Base-by-base conservation (phyloP, 2,329 filamentous ascomycete genomes). In the Hypoxylon sp. region DNA sequence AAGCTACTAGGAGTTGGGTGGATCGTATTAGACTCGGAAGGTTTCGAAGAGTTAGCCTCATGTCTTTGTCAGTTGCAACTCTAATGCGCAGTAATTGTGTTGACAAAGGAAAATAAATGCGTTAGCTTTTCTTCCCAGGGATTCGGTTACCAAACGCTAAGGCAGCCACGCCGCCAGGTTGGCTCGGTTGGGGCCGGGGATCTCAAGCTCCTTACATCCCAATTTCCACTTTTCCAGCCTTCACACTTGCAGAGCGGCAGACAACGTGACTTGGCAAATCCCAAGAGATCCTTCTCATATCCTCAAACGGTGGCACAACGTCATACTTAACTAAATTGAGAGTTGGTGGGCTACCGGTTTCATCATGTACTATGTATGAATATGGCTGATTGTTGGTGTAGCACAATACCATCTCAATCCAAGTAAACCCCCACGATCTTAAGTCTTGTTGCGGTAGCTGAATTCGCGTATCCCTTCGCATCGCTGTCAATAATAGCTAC, bases 191-290 rank as follows among this genome's bases (percentile, higher is more conserved):
- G 48, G 30, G 17, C 41, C 41, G 46, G 53, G 50, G 53, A 43
- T 59, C 41, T 53, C 32, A 14, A 38, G 19, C 28, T 17, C 43
- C 50, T 38, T 14, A 7, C 49, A 34, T 23, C 32, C 10, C 19
- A 30, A 49, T 64, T 56, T 28, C 64, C 63, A 63, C 64, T 63
- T 62, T 66, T 21, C 46, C 55, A 38, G 45, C 45, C 56, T 53
- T 68, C 48, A 25, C 11, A 46, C 52, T 48, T 23, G 63, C 46
- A 43, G 38, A 21, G 17, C 17, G 38, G 38, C 17, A 43, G 51
- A 6, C 48, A 55, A 51, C 59, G 46, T 52, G 57, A 38, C 65
- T 68, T 62, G 65, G 65, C 60, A 57, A 65, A 60, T 51, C 50
- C 56, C 51, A 48, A 60, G 46, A 63, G 61, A 60, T 60, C 61